Evolutionary conservation across 352 stramenopile species (phyloP), one percentile per base, ranked within the genome.

Genomic region (Peronospora belbahrii): DNA sequence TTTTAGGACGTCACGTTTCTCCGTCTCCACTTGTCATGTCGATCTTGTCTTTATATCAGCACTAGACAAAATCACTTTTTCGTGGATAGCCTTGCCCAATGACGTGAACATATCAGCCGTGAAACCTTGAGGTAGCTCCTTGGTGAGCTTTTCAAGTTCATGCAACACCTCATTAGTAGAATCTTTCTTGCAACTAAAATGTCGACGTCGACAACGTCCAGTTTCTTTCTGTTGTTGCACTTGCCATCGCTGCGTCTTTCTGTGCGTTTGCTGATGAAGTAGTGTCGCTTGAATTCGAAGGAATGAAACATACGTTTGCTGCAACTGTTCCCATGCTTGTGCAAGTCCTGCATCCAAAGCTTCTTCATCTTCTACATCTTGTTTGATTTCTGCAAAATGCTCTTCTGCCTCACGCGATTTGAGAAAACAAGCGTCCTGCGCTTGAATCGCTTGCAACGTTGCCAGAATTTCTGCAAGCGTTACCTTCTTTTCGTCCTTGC

Each of bases 41-140:
- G 39, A 25, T 9, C 25, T 63, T 45, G 31, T 44, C 43, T 49
- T 41, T n/a, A 38, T 17, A 25, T 52, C 31, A 6, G 25, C 30
- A 37, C 33, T 20, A 18, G 48, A 42, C 49, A 37, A 35, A 25
- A 46, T 40, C 52, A 57, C 59, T 42, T 58, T 57, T 25, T 65
- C 52, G 30, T 65, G 65, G 42, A 82, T 76, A 7, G 65, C 70
- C n/a, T 72, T 72, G 8, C 70, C 70, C 19, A 83, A 52, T 10
- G 65, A 74, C n/a, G 59, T 62, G 47, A 83, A 83, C 67, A 79
- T 83, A 41, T 77, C 67, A 42, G 70, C 46, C 4, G 70, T 83
- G 28, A 83, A 79, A 0, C 70, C 70, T 44, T 74, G 65, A 2
- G 70, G 70, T 8, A 83, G 45, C 31, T 65, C 57, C 27, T 56